Evolutionary conservation across 2,329 filamentous ascomycete species (phyloP).

Genomic region (Zasmidium citrigriseum): DNA sequence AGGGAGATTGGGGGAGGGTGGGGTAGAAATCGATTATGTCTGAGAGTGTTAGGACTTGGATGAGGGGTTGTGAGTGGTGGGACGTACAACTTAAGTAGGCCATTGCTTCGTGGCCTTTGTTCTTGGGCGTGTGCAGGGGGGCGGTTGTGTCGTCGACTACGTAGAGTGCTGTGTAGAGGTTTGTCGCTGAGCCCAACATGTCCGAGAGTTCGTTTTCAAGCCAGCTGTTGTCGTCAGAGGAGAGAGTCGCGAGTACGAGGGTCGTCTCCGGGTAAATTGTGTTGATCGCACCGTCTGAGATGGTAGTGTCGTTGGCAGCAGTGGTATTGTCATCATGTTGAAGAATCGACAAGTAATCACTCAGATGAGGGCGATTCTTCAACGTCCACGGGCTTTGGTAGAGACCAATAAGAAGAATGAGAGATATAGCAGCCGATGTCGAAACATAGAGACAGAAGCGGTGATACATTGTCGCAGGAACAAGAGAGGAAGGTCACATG

Average conservation of each 20-base stretch:
- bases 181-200: slow-evolving; percentile 11
- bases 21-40: slow-evolving; percentile 65
- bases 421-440: not conserved
- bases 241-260: slow-evolving; percentile 21
- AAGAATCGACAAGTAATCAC: not conserved
- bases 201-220: slow-evolving; percentile 20
- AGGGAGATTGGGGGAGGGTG: slow-evolving; percentile 59
- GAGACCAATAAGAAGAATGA: slow-evolving; percentile 4
- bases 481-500: not conserved
- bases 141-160: slow-evolving; percentile 35
- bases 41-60: too few relatives aligned
- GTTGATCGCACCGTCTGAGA: not conserved
- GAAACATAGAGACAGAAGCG: slow-evolving; percentile 1
- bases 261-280: slow-evolving; percentile 7
- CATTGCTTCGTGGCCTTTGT: slow-evolving; percentile 65
- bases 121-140: slow-evolving; percentile 52
- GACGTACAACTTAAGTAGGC: slow-evolving; percentile 61
- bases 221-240: slow-evolving; percentile 18
- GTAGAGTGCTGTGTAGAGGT: slow-evolving; percentile 20
- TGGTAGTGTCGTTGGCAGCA: not conserved
- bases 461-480: not conserved
- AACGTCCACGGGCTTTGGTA: not conserved
- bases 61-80: too few relatives aligned
- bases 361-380: not conserved
- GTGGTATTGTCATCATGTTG: not conserved